Percentiles rank a stretch among this genome's conserved stretches.
Evolutionary conservation across 805 yeast genomes (phyloP).

Genomic region (Saccharomycopsis synnaedendra): DNA sequence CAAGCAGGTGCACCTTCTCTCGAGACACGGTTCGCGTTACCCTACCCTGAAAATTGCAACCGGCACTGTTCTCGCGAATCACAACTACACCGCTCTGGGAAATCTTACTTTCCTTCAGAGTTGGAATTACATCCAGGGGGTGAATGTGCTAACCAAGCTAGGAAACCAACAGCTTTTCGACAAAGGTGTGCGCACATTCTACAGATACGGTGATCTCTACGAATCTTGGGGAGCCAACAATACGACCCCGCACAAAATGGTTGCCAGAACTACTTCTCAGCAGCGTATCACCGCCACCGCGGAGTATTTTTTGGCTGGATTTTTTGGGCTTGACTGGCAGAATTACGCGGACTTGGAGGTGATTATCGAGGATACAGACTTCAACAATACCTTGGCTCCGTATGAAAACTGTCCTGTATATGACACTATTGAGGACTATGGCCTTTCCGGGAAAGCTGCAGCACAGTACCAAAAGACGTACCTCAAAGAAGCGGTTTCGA

Average conservation of each 20-base stretch:
- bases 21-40: constrained; percentile 74
- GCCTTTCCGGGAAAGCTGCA: background rate
- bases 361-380: constrained; percentile 16
- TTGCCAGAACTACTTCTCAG: constrained; percentile 28
- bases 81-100: constrained; percentile 27
- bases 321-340: constrained; percentile 27
- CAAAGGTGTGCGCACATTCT: constrained; percentile 17
- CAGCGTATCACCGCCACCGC: constrained; percentile 38
- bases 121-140: constrained; percentile 20
- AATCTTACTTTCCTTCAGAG: constrained; percentile 43
- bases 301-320: constrained; percentile 35
- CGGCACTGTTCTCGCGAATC: constrained; percentile 19
- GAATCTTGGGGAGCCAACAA: constrained; percentile 6
- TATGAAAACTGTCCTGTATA: constrained; percentile 8
- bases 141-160: constrained; percentile 15
- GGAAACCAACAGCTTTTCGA: constrained; percentile 19
- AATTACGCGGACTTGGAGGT: constrained; percentile 18
- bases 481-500: constrained; percentile 39
- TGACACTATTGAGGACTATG: background rate
- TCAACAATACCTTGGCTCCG: constrained; percentile 17
- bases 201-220: constrained; percentile 17
- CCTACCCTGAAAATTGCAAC: constrained; percentile 38
- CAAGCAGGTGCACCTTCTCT: constrained; percentile 58
- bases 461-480: constrained; percentile 21
- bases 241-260: constrained; percentile 10